phyloP scores from a whole-genome alignment of 305 asterid genomes.

The Fraxinus latifolia region DNA sequence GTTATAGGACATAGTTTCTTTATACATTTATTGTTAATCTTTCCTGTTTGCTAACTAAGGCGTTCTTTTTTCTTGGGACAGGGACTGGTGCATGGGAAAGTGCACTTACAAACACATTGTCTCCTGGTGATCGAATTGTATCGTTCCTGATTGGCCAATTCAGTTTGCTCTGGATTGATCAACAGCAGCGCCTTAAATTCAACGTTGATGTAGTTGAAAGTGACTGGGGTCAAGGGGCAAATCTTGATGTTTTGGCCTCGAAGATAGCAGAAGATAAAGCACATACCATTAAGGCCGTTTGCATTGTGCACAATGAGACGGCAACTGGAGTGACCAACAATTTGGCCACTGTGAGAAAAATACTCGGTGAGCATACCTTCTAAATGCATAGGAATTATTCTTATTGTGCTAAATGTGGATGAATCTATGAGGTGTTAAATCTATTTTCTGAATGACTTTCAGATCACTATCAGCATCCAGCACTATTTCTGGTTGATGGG shows the following conservation, averaged over 20 bases:
- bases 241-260: slow-evolving; percentile 72
- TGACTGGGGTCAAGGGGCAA: slow-evolving; percentile 93
- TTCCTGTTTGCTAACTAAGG: slow-evolving; percentile 7
- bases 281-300: slow-evolving; percentile 87
- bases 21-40: neutral
- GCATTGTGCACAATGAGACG: slow-evolving; percentile 97
- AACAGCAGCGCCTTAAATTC: slow-evolving; percentile 88
- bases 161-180: slow-evolving; percentile 98
- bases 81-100: slow-evolving; percentile 99
- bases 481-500: slow-evolving; percentile 86
- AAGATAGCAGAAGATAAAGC: slow-evolving; percentile 70
- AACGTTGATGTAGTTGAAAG: slow-evolving; percentile 92
- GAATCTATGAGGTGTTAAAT: neutral
- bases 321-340: slow-evolving; percentile 98
- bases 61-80: slow-evolving; percentile 28
- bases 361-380: slow-evolving; percentile 58
- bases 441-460: slow-evolving; percentile 17
- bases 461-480: slow-evolving; percentile 95
- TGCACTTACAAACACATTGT: slow-evolving; percentile 91
- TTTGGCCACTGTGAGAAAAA: slow-evolving; percentile 79
- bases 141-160: slow-evolving; percentile 93
- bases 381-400: neutral
- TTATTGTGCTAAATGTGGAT: neutral
- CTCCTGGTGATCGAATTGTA: slow-evolving; percentile 84
- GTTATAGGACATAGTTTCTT: neutral